These are phyloP conservation scores for Apiosordaria backusii DNA, from an alignment of 495 filamentous ascomycete species.

Conservation along the genomic window DNA sequence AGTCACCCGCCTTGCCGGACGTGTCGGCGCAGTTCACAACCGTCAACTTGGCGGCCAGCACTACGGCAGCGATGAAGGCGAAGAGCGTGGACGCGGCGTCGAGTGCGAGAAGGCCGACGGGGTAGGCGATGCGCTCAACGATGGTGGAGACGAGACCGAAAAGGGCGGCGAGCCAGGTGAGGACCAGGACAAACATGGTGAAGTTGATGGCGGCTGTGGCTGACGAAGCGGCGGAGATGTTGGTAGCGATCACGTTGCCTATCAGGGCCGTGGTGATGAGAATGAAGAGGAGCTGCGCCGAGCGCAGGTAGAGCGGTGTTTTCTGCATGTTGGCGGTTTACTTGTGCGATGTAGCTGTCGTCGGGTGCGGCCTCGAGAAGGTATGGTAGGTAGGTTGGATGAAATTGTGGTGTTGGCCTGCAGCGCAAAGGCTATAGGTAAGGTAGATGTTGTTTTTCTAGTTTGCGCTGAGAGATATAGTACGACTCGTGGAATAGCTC, in stretches of 20 bases:
- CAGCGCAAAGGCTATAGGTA: neutral
- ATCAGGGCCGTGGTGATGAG: slow-evolving; percentile 46
- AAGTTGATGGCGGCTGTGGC: slow-evolving; percentile 47
- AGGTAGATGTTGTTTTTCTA: neutral
- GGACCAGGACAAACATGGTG: slow-evolving; percentile 47
- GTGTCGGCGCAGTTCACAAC: slow-evolving; percentile 41
- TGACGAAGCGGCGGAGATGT: slow-evolving; percentile 33
- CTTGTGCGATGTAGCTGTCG: slow-evolving; percentile 1
- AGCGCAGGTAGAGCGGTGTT: slow-evolving; percentile 38
- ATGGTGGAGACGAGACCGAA: slow-evolving; percentile 36
- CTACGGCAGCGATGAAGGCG: slow-evolving; percentile 44
- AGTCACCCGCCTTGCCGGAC: slow-evolving; percentile 23
- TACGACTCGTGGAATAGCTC: neutral
- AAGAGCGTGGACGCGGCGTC: slow-evolving; percentile 43
- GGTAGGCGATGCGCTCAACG: slow-evolving; percentile 33
- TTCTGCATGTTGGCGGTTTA: slow-evolving; percentile 38
- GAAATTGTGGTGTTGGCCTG: too few species aligned
- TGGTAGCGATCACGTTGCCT: slow-evolving; percentile 49
- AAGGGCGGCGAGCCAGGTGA: slow-evolving; percentile 41
- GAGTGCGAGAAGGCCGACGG: slow-evolving; percentile 34
- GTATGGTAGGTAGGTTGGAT: too few species aligned
- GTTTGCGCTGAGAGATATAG: neutral
- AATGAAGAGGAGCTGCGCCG: slow-evolving; percentile 41
- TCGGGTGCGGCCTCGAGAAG: too few species aligned
- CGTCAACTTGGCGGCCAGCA: slow-evolving; percentile 46